Conservation (phyloP, 768 basidiomycete genomes). For the Suillus cothurnatus region DNA sequence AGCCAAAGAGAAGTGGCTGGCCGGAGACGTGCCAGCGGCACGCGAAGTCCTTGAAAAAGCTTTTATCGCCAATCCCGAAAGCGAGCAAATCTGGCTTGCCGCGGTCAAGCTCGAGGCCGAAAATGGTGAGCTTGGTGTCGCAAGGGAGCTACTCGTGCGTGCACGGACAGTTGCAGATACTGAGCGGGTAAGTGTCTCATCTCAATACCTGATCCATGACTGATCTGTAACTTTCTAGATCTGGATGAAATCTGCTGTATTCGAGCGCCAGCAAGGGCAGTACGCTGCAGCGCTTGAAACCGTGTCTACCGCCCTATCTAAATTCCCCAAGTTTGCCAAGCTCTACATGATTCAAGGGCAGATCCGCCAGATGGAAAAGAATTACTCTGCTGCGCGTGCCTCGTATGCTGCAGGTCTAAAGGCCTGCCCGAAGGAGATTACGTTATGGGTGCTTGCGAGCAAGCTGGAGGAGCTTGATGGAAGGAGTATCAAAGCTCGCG, state of each 20-base stretch:
- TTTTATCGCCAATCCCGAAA: conserved; percentile 94
- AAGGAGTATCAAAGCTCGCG: conserved; percentile 89
- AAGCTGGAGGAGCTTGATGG: conserved; percentile 89
- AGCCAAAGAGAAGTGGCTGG: conserved; percentile 96
- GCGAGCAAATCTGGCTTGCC: conserved; percentile 97
- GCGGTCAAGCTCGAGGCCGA: conserved; percentile 97
- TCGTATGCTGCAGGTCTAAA: conserved; percentile 86
- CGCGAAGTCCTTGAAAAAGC: conserved; percentile 87
- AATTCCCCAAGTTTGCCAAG: conserved; percentile 90
- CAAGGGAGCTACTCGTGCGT: conserved; percentile 82
- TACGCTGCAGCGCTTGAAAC: conserved; percentile 74
- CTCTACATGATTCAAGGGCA: conserved; percentile 98
- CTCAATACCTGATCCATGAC: neutral
- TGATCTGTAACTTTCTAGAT: conserved; percentile 55
- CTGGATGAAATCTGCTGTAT: conserved; percentile 98
- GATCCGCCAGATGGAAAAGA: conserved; percentile 68
- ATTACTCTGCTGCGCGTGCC: conserved; percentile 67
- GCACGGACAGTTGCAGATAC: conserved; percentile 92
- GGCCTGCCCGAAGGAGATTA: conserved; percentile 81
- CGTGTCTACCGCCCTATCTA: conserved; percentile 70
- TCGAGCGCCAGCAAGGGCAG: conserved; percentile 88
- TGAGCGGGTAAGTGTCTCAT: conserved; percentile 62
- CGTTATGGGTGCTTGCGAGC: conserved; percentile 88
- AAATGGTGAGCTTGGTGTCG: conserved; percentile 87
- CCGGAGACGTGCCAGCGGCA: conserved; percentile 88